Base-by-base conservation (phyloP, 148 eudicot species). In the Pharnaceum exiguum region DNA sequence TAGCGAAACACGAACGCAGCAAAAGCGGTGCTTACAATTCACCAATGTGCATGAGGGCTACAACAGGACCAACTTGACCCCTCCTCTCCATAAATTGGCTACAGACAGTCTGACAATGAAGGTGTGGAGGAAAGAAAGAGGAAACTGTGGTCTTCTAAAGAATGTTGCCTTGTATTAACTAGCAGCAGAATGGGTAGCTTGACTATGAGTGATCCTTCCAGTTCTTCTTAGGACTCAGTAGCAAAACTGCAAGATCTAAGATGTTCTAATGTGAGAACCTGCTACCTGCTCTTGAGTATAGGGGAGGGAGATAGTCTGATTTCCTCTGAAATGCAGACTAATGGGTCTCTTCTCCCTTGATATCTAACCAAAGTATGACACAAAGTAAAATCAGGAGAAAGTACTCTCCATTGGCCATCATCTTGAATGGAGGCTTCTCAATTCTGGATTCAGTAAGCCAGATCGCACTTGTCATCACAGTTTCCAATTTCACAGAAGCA, bases 351-450 rank as follows among this genome's bases (percentile, higher is more conserved):
- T 49, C 81, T 7, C 38, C 78, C 63, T 55, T 61, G 43, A 90
- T 67, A 71, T 83, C 82, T 19, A 95, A 5, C 80, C 97, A 36
- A 90, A 83, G 55, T 83, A 90, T 36, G 78, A 66, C 17, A 95
- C 97, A 78, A 82, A 79, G 55, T 81, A 90, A 79, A 64, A 76
- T 71, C 24, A 86, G 63, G 49, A 90, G 88, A 70, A 90, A 90
- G 65, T 60, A 70, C 56, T 90, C 86, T 60, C 78, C 86, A 58
- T 55, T 78, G 6, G 57, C 69, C 48, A 51, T 51, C 57, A 55
- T 61, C 28, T 46, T 42, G 69, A 21, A 57, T n/a, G n/a, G 24
- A 25, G 7, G 24, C 38, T 24, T 24, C 57, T 70, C 16, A 42
- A 45, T 9, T 50, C 69, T 44, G 72, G 24, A 7, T 46, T 52